These are phyloP conservation scores for thale cress (Arabidopsis thaliana) DNA, from an alignment of 345 rosid species.

Conservation along the genomic window DNA sequence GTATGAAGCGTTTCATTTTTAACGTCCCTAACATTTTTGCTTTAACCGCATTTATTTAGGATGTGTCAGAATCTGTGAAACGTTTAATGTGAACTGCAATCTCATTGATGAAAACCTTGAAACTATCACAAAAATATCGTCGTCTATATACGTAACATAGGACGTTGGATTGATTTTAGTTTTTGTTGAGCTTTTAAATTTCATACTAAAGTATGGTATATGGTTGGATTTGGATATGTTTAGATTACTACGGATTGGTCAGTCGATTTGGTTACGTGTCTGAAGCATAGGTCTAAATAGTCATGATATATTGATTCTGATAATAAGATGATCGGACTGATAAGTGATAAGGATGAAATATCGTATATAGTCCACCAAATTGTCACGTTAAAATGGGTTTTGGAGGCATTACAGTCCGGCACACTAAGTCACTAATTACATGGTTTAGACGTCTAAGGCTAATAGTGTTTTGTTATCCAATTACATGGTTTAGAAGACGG, in stretches of 20 bases:
- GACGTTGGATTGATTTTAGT: neutral
- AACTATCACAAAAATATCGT: neutral
- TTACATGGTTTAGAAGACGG: too few relatives aligned
- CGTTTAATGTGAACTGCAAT: neutral
- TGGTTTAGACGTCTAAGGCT: too few relatives aligned
- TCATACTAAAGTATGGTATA: neutral
- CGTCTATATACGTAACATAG: neutral
- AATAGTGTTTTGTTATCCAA: too few relatives aligned
- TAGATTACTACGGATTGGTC: neutral
- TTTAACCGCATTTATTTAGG: neutral
- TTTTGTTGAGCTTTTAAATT: neutral
- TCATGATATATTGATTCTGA: too few relatives aligned
- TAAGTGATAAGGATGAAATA: too few relatives aligned
- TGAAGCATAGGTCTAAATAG: too few relatives aligned
- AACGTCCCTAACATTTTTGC: neutral
- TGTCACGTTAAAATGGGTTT: too few relatives aligned
- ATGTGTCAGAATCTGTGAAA: slow-evolving; percentile 13
- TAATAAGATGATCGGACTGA: too few relatives aligned
- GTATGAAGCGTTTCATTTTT: neutral
- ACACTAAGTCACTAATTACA: too few relatives aligned
- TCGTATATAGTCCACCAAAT: too few relatives aligned
- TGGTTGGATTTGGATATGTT: neutral
- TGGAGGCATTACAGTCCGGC: too few relatives aligned
- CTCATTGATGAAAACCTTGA: neutral
- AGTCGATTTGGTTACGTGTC: neutral